Percentiles rank a stretch among this genome's conserved stretches.
phyloP scores from a whole-genome alignment of 169 alveolate species.

The Amoebophrya sp. region DNA sequence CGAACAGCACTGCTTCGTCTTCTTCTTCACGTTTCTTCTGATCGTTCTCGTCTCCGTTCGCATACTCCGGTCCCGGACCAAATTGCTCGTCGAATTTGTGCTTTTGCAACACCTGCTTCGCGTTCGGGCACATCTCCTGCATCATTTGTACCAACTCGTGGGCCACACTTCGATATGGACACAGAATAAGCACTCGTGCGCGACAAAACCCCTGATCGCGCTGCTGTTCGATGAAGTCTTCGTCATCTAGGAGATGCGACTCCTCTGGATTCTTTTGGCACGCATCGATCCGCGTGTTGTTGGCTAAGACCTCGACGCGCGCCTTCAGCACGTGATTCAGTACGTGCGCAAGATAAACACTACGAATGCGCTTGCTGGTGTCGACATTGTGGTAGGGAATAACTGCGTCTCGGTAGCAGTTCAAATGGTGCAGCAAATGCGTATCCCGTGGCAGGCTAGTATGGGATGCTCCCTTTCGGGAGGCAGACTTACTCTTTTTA shows the following conservation, averaged over 20 bases:
- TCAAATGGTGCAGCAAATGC: background rate
- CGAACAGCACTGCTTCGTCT: background rate
- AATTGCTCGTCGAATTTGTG: slow-evolving; percentile 55
- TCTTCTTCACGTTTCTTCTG: background rate
- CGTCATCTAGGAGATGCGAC: background rate
- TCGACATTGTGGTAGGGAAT: background rate
- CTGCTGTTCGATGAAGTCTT: background rate
- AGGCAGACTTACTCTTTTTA: too few relatives aligned
- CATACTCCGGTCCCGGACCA: slow-evolving; percentile 41
- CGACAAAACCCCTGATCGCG: slow-evolving; percentile 72
- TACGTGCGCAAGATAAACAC: background rate
- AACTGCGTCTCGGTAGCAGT: background rate
- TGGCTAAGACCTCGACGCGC: background rate
- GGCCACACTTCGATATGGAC: slow-evolving; percentile 64
- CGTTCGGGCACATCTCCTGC: slow-evolving; percentile 53
- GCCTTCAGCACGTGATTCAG: background rate
- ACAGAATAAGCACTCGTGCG: slow-evolving; percentile 63
- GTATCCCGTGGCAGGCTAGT: background rate
- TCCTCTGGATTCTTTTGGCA: background rate
- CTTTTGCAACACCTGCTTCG: slow-evolving; percentile 47
- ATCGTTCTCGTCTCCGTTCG: background rate
- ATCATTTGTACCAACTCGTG: slow-evolving; percentile 55
- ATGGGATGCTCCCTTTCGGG: too few relatives aligned
- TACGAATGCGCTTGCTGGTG: background rate
- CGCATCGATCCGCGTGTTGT: background rate